Evolutionary conservation across 257 asterid species (phyloP).

Genomic region (Solanum gracilifrons): DNA sequence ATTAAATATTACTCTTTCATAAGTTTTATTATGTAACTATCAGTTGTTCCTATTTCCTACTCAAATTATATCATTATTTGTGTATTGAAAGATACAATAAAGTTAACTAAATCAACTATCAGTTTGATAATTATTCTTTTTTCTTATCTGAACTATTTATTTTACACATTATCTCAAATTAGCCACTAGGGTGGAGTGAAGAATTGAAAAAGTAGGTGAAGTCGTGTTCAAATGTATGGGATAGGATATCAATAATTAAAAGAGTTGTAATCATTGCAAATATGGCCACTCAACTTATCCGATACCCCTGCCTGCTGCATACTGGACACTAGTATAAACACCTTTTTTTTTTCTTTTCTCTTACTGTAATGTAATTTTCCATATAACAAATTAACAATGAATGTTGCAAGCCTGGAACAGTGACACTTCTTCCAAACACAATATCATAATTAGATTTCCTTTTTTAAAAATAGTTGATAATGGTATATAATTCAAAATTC

Average conservation of each 20-base stretch:
- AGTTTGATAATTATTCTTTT: too few species aligned
- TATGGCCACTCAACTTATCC: not conserved
- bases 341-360: not conserved
- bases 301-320: not conserved
- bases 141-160: not conserved
- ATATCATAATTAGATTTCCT: not conserved
- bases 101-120: not conserved
- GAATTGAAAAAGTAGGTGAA: not conserved
- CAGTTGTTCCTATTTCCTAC: too few species aligned
- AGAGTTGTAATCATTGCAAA: not conserved
- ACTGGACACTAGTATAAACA: not conserved
- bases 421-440: not conserved
- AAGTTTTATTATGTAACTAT: too few species aligned
- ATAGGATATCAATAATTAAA: not conserved
- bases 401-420: not conserved
- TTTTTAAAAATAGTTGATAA: not conserved
- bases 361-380: not conserved
- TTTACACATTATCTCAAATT: not conserved
- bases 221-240: slow-evolving; percentile 14
- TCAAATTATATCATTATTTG: not conserved
- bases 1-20: too few species aligned
- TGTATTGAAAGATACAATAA: too few species aligned
- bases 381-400: not conserved
- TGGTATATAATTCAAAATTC: not conserved
- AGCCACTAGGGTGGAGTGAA: not conserved